Conservation (phyloP, 176 grass and related monocot species). For the Elaeis guineensis region DNA sequence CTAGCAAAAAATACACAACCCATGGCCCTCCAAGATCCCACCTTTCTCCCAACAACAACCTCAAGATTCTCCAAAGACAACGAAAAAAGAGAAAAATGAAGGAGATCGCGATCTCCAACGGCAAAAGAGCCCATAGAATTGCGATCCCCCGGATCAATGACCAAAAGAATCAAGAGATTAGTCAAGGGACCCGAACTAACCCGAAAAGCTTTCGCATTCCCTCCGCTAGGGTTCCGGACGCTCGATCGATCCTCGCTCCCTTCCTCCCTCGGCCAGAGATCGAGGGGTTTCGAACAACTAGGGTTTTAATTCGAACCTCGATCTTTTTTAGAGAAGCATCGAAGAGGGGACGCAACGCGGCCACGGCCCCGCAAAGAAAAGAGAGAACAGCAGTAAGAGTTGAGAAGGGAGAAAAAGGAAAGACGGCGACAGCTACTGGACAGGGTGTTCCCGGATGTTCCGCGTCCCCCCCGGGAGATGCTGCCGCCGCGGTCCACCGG, state of each 20-base stretch:
- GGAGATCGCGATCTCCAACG: too few species aligned
- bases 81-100: too few species aligned
- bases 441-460: slow-evolving; percentile 25
- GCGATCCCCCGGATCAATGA: slow-evolving; percentile 5
- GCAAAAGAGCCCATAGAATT: too few species aligned
- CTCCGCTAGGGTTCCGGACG: too few species aligned
- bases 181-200: too few species aligned
- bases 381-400: not conserved
- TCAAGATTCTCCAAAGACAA: too few species aligned
- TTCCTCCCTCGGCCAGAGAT: too few species aligned
- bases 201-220: too few species aligned
- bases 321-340: too few species aligned
- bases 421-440: slow-evolving; percentile 16
- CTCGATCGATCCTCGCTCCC: too few species aligned
- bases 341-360: not conserved
- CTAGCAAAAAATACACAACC: slow-evolving; percentile 2
- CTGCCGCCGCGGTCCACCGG: slow-evolving; percentile 4
- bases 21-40: not conserved
- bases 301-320: too few species aligned
- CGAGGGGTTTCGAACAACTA: too few species aligned
- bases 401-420: slow-evolving; percentile 1
- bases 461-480: not conserved
- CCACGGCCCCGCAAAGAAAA: slow-evolving; percentile 5
- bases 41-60: not conserved
- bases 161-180: not conserved